Evolutionary conservation across 2,329 filamentous ascomycete genomes (phyloP).

Genomic region (Cercospora canescens): DNA sequence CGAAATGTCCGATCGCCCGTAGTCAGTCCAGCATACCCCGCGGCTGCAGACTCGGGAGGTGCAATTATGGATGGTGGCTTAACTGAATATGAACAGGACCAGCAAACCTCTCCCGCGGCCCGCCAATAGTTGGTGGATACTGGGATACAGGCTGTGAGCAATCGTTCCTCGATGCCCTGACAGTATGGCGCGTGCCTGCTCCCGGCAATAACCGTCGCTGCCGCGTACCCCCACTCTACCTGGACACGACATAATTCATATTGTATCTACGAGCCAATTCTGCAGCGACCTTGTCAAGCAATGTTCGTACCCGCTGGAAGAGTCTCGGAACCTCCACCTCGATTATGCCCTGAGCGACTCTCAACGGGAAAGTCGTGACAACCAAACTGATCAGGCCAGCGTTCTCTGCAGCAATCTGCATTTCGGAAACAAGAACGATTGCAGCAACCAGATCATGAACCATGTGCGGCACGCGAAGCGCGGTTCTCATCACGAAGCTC

Average conservation of each 20-base stretch:
- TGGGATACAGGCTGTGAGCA: too few relatives aligned
- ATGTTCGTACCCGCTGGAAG: neutral
- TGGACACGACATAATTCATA: neutral
- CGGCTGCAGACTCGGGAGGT: too few relatives aligned
- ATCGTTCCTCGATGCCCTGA: too few relatives aligned
- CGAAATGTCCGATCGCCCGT: neutral
- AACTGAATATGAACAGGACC: too few relatives aligned
- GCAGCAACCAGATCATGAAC: constrained; percentile 11
- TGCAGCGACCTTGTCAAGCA: neutral
- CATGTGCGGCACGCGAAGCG: constrained; percentile 6
- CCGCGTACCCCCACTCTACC: neutral
- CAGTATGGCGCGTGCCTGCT: too few relatives aligned
- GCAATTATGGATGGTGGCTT: too few relatives aligned
- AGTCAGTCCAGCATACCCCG: too few relatives aligned
- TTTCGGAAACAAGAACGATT: constrained; percentile 10
- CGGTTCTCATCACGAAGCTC: constrained; percentile 7
- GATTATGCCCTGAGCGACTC: constrained; percentile 7
- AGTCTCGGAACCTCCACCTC: constrained; percentile 3
- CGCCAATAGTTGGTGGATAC: too few relatives aligned
- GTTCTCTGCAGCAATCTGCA: constrained; percentile 1
- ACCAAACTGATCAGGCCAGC: constrained; percentile 10
- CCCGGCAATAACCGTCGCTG: too few relatives aligned
- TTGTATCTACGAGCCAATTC: constrained; percentile 7
- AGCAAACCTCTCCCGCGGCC: too few relatives aligned
- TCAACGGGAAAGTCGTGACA: constrained; percentile 11